Percentiles rank a stretch among this genome's conserved stretches.
These are phyloP conservation scores for Hypoxylon sp. DNA, from an alignment of 2,329 filamentous ascomycete species.

Conservation along the genomic window DNA sequence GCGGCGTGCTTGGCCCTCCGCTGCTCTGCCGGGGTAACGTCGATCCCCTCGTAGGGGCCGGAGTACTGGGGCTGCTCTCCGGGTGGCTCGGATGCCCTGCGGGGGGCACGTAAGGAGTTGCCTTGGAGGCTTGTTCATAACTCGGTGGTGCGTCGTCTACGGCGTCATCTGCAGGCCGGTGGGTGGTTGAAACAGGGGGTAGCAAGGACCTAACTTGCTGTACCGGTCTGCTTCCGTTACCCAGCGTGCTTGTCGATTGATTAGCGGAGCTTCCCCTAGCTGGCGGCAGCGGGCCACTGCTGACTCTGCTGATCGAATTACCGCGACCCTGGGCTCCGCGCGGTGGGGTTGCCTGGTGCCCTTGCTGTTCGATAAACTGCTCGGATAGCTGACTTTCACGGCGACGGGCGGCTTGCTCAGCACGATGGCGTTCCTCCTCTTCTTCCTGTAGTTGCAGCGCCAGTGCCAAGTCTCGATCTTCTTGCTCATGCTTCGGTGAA, in stretches of 20 bases:
- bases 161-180: conserved; percentile 50
- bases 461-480: conserved; percentile 87
- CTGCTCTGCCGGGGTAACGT: conserved; percentile 20
- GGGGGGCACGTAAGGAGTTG: conserved; percentile 60
- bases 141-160: conserved; percentile 63
- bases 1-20: conserved; percentile 36
- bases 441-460: conserved; percentile 94
- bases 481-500: conserved; percentile 65
- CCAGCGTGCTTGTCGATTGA: conserved; percentile 32
- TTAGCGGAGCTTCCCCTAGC: conserved; percentile 40
- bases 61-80: conserved; percentile 48
- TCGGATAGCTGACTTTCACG: conserved; percentile 74
- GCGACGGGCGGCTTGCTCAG: conserved; percentile 65
- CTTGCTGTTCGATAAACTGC: conserved; percentile 73
- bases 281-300: conserved; percentile 36
- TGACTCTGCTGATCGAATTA: conserved; percentile 33
- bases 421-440: conserved; percentile 80
- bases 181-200: conserved; percentile 51
- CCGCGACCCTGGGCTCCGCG: conserved; percentile 36
- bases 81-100: conserved; percentile 60
- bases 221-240: conserved; percentile 38
- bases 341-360: conserved; percentile 44
- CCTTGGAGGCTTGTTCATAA: conserved; percentile 64
- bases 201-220: conserved; percentile 57
- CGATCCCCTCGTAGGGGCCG: conserved; percentile 34